Conservation (phyloP, 176 grass and related monocot species). For the Panicum miliaceum region DNA sequence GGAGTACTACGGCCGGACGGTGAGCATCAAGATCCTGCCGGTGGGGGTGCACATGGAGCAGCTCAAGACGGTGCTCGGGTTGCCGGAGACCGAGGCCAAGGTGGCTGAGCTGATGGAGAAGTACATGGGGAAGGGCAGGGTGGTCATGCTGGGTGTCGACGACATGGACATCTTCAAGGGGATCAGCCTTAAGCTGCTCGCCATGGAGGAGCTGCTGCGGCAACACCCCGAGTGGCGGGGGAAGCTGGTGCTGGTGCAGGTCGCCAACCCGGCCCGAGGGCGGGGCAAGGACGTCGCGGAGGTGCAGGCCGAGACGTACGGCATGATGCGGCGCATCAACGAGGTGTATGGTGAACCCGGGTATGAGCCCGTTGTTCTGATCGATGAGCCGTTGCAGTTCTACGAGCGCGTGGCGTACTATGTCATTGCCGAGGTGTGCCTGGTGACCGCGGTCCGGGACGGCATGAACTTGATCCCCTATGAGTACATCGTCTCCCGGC, state of each 20-base stretch:
- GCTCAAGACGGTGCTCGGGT: slow-evolving; percentile 59
- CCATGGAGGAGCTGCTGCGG: slow-evolving; percentile 85
- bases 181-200: slow-evolving; percentile 88
- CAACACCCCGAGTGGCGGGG: slow-evolving; percentile 82
- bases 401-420: slow-evolving; percentile 89
- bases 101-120: slow-evolving; percentile 62
- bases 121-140: slow-evolving; percentile 64
- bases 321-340: slow-evolving; percentile 75
- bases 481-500: slow-evolving; percentile 80
- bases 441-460: slow-evolving; percentile 90
- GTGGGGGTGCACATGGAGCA: slow-evolving; percentile 86
- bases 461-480: slow-evolving; percentile 98
- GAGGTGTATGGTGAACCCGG: slow-evolving; percentile 58
- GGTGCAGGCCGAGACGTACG: slow-evolving; percentile 70
- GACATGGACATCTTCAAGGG: slow-evolving; percentile 99
- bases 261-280: slow-evolving; percentile 82
- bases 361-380: slow-evolving; percentile 78
- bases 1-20: slow-evolving; percentile 94
- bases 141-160: slow-evolving; percentile 90
- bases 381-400: slow-evolving; percentile 80
- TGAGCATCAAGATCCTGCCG: slow-evolving; percentile 90
- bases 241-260: slow-evolving; percentile 87
- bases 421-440: slow-evolving; percentile 76
- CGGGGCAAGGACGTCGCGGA: slow-evolving; percentile 78
- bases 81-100: slow-evolving; percentile 70